Evolutionary conservation across 805 yeast species (phyloP), one percentile per base, ranked within the genome.

Genomic region (Candida insectorum): DNA sequence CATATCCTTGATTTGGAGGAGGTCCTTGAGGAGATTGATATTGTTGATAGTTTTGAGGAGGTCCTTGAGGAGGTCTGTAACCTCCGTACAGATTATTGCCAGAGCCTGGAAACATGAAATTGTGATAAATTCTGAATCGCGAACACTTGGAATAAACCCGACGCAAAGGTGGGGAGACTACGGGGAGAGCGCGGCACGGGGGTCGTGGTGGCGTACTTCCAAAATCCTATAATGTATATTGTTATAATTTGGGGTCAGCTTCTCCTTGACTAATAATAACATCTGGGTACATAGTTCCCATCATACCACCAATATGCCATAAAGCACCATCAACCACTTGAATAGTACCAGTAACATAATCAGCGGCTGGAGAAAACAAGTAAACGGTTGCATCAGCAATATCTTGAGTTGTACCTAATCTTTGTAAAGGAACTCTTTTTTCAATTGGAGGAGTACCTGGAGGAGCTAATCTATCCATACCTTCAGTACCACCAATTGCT

Each of bases 311-410:
- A 54, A 78, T 65, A 52, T 86, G 95, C 96, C 97, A 88, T 37
- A 75, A 69, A 2, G 81, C 97, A 33, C 97, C 97, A 60, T 89
- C 97, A 4, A 91, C 96, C 12, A 86, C 82, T 24, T 77, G 70
- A 11, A 80, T 65, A 4, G 87, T 75, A 11, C 97, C 97, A 10
- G 83, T 79, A 19, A 89, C 71, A 55, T 79, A 89, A 4, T 65
- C 47, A 5, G 89, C 87, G 4, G 96, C 95, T 2, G 82, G 83
- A 30, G 95, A 84, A 49, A 89, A 84, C 47, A 91, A 63, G 54
- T 65, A 89, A 1, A 85, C 85, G 0, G 97, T 88, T 2, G 91
- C 79, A 44, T 88, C 81, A 11, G 97, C 96, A 50, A 89, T 85
- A 54, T 91, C 97, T 34, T 57, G 62, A 7, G 85, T 75, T 5